A percentile compares a stretch with the other conserved stretches of the same genome.
Evolutionary conservation across 2,329 filamentous ascomycete genomes (phyloP).

Genomic region (Fusarium liriodendri): DNA sequence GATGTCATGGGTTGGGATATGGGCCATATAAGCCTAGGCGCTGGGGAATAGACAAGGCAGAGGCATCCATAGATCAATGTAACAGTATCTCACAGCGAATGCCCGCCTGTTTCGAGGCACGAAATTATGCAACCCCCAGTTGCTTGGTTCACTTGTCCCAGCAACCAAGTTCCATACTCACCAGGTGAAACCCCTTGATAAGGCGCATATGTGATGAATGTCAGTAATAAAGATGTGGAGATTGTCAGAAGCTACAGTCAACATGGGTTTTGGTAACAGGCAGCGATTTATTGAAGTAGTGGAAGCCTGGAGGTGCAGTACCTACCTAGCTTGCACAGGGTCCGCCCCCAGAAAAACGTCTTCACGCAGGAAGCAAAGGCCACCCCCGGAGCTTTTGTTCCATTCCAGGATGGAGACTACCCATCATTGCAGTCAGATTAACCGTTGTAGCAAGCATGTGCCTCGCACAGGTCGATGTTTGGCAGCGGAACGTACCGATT

Average conservation of each 20-base stretch:
- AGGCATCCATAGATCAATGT: slow-evolving; percentile 43
- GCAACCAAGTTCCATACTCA: neutral
- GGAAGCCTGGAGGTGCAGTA: neutral
- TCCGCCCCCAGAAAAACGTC: neutral
- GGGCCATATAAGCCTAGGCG: slow-evolving; percentile 21
- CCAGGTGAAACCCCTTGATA: neutral
- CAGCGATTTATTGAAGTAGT: neutral
- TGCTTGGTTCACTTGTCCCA: neutral
- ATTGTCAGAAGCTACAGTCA: neutral
- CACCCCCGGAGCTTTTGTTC: slow-evolving; percentile 37
- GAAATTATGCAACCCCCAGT: neutral
- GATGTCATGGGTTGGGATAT: slow-evolving; percentile 24
- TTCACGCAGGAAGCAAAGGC: neutral
- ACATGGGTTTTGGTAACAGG: neutral
- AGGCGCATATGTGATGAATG: neutral
- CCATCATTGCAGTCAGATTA: slow-evolving; percentile 3
- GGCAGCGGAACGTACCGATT: slow-evolving; percentile 17
- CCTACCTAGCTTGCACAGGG: neutral
- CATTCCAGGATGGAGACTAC: slow-evolving; percentile 28
- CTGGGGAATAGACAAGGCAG: slow-evolving; percentile 34
- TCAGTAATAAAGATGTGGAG: neutral
- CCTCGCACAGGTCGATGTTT: slow-evolving; percentile 8
- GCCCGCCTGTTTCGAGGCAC: slow-evolving; percentile 5
- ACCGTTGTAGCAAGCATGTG: slow-evolving; percentile 25
- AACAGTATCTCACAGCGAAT: slow-evolving; percentile 37